Conservation (phyloP, 176 grass and related monocot genomes). For the Phyllostachys edulis region DNA sequence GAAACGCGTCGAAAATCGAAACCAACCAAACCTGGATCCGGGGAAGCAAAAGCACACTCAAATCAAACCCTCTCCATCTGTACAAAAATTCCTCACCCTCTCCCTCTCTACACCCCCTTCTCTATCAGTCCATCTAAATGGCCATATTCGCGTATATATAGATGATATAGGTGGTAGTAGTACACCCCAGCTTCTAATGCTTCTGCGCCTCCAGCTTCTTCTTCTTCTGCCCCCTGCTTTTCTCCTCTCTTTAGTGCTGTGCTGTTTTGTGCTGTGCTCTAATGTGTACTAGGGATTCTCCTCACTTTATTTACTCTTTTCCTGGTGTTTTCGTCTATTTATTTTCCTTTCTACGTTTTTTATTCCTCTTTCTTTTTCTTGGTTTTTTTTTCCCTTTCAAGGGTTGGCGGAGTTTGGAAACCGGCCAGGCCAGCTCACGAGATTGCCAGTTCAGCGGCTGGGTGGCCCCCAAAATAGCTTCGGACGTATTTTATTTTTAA, state of each 20-base stretch:
- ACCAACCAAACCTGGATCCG: not conserved
- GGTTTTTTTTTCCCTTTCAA: not conserved
- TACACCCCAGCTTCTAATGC: not conserved
- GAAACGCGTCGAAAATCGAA: not conserved
- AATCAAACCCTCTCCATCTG: constrained; percentile 16
- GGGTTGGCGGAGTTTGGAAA: not conserved
- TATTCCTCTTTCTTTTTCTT: not conserved
- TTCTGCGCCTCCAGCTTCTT: not conserved
- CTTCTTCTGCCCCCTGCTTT: not conserved
- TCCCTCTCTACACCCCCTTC: not conserved
- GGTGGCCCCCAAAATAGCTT: no score
- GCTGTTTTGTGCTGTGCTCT: not conserved
- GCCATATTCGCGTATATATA: constrained; percentile 21
- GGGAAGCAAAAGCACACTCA: not conserved
- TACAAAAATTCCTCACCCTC: constrained; percentile 1
- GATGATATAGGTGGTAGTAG: constrained; percentile 2
- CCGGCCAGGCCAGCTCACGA: not conserved
- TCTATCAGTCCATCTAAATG: not conserved
- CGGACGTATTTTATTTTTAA: no score
- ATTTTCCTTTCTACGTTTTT: not conserved
- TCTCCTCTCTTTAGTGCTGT: not conserved
- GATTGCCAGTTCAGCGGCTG: not conserved
- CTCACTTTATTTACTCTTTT: constrained; percentile 2
- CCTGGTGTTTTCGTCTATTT: not conserved
- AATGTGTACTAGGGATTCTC: constrained; percentile 31